Evolutionary conservation across 225 moss, liverwort and hornwort species (phyloP).

Genomic region (Sphagnum contortum): DNA sequence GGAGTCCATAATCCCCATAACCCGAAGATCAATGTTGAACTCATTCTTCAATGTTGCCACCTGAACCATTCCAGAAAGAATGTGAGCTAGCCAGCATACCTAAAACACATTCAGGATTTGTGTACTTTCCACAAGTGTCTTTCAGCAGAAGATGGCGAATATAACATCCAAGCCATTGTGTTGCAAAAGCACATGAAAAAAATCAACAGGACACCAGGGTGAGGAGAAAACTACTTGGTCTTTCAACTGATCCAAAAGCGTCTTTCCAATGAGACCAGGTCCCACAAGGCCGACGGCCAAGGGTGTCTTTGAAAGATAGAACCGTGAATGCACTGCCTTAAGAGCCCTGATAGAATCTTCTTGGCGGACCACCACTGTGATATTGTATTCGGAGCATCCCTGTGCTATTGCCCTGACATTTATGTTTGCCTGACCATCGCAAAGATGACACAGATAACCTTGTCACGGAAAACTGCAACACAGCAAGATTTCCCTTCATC

Average conservation of each 20-base stretch:
- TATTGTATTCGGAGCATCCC: conserved; percentile 99
- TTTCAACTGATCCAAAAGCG: conserved; percentile 80
- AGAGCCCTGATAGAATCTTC: conserved; percentile 84
- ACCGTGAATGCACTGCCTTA: conserved; percentile 93
- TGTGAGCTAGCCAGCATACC: neutral
- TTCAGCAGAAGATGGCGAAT: no score
- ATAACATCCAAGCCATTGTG: no score
- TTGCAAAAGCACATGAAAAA: no score
- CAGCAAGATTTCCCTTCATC: neutral
- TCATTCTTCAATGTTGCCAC: conserved; percentile 61
- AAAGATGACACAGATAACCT: no score
- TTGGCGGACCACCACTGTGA: conserved; percentile 90
- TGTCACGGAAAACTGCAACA: neutral
- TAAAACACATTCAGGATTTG: no score
- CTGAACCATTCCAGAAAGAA: conserved; percentile 17
- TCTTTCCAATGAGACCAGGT: conserved; percentile 86
- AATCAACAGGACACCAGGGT: no score
- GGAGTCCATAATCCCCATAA: conserved; percentile 78
- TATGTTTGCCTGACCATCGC: conserved; percentile 70
- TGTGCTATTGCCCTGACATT: conserved; percentile 98
- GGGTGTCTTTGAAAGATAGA: conserved; percentile 95
- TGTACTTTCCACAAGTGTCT: no score
- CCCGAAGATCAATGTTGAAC: conserved; percentile 81
- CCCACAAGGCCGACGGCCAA: conserved; percentile 94
- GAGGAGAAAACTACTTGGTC: conserved; percentile 50